Evolutionary conservation across 1,284 basidiomycete species (phyloP), one percentile per base, ranked within the genome.

Genomic region (Moniliophthora roreri): DNA sequence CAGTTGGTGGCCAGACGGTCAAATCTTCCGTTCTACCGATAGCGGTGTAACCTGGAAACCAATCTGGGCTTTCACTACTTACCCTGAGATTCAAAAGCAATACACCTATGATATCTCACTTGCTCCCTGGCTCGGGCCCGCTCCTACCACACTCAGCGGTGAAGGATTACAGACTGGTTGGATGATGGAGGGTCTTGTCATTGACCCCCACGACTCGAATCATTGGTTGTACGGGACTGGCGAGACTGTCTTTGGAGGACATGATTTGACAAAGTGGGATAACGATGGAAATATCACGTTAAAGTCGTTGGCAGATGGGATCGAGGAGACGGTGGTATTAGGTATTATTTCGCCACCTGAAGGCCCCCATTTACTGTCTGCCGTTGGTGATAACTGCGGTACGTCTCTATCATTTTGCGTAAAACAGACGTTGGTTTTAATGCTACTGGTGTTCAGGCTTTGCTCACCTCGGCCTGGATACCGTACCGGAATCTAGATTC

Each of bases 1-100:
- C 62, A 77, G 75, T 13, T 81, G 80, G 79, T 78, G 71, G 75
- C 82, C 82, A 4, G 83, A 87, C 61, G 84, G 82, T n/a, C 81
- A 84, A 58, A 84, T 85, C 20, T 85, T 77, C 72, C 77, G 84
- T 11, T 82, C 80, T 6, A 80, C 71, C 2, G 70, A 86, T 61
- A 69, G 80, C 37, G 78, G 78, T 24, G 61, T 65, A 24, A 75
- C 73, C 1, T 80, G 79, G 79, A 68, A 72, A 11, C 67, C 74
- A 1, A 67, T 85, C 16, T 87, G 83, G 82, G 68, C 67, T 8
- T 84, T 79, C 80, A 64, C 60, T 16, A 60, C 59, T 20, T 82
- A 81, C 50, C 77, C 81, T 0, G 70, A 66, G 7, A 66, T 83
- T 57, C 70, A 76, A 57, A 71, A 71, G 48, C 74, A 69, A 61